Evolutionary conservation across 2,329 filamentous ascomycete species (phyloP).

Genomic region (Colletotrichum tropicale): DNA sequence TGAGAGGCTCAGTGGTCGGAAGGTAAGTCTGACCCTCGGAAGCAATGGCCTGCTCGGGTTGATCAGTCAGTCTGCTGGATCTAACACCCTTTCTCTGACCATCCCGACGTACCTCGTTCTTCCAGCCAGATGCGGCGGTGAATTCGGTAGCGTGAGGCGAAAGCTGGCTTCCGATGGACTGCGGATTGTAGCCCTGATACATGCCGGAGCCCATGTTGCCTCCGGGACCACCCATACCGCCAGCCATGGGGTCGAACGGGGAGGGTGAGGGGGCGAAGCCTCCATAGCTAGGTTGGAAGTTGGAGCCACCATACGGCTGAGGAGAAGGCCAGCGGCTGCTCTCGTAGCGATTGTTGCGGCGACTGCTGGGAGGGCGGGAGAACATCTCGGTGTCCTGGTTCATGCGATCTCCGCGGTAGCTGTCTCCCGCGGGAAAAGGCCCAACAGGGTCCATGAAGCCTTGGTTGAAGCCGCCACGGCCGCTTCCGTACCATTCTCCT

Average conservation of each 20-base stretch:
- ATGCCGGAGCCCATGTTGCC: constrained; percentile 44
- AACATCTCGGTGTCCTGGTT: constrained; percentile 54
- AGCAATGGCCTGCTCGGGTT: constrained; percentile 44
- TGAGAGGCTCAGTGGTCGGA: constrained; percentile 87
- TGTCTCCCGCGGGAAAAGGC: constrained; percentile 40
- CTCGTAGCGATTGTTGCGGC: constrained; percentile 47
- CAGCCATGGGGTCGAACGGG: constrained; percentile 25
- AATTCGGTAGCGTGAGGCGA: constrained; percentile 80
- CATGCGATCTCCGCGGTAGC: constrained; percentile 50
- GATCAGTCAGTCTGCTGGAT: constrained; percentile 3
- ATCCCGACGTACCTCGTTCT: constrained; percentile 53
- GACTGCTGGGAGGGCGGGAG: constrained; percentile 43
- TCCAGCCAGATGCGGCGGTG: constrained; percentile 62
- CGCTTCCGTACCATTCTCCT: constrained; percentile 50
- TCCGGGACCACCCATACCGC: constrained; percentile 34
- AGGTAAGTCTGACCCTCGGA: constrained; percentile 77
- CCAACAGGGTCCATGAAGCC: constrained; percentile 44
- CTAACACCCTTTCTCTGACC: neutral
- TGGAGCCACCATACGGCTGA: constrained; percentile 36
- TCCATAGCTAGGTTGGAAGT: constrained; percentile 29
- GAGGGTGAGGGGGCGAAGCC: constrained; percentile 25
- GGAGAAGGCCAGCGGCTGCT: constrained; percentile 47
- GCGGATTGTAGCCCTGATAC: constrained; percentile 57
- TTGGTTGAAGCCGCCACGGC: constrained; percentile 40
- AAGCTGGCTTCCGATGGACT: constrained; percentile 67